Base-by-base conservation (phyloP, 768 basidiomycete species). In the Lyophyllum shimeji region DNA sequence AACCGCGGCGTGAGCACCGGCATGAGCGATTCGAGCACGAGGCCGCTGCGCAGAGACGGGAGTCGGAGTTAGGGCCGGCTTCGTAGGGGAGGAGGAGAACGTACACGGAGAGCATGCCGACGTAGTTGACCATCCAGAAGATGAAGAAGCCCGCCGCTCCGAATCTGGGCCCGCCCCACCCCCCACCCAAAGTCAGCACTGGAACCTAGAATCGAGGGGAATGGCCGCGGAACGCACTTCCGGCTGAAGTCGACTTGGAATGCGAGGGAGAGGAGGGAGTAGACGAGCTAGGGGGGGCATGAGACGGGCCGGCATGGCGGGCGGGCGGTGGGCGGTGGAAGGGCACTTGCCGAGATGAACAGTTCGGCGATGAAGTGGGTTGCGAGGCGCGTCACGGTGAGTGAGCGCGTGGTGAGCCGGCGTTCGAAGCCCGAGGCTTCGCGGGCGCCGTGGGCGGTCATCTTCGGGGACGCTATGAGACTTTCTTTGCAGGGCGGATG, bases 21-120 rank as follows among this genome's bases (percentile, higher is more conserved):
- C 46, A 87, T 71, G 66, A 87, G 68, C 3, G 84, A 69, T 63
- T 89, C 87, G 5, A 89, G 61, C 0, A 84, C 86, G 1, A 88
- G 70, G 1, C 87, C 87, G 47, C 85, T 87, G 47, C 7, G 37
- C 23, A 47, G 27, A 34, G 5, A 33, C 9, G 49, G 49, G 25
- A 13, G 9, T 29, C 4, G 4, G 29, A 29, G 29, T 5, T 29
- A 29, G 29, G 9, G n/a, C n/a, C n/a, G n/a, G n/a, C n/a, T n/a
- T n/a, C n/a, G n/a, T n/a, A n/a, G n/a, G n/a, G 13, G 17, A 25
- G 24, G 20, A 18, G 44, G 7, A 24, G 2, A 17, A 72, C 80
- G 34, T 69, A 79, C 84, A 86, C 74, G 0, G 85, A 75, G 4
- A 48, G 9, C 23, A 53, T 17, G 0, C 18, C 18, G 49, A 15